These are phyloP conservation scores for Metarhizium sp. DNA, from an alignment of 2,329 filamentous ascomycete species.

Conservation along the genomic window DNA sequence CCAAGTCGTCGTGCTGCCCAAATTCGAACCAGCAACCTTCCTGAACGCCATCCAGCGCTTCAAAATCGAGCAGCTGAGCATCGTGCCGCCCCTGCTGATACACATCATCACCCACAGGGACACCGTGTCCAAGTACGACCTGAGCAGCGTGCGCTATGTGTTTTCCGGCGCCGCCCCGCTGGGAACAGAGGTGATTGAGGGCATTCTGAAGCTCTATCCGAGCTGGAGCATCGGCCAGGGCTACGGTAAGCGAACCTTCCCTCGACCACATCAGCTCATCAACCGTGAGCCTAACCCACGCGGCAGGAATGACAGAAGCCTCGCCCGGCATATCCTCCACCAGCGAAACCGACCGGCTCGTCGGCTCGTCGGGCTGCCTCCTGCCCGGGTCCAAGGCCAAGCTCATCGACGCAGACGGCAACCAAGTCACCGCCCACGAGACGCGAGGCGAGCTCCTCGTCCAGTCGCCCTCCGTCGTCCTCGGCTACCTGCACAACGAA, in stretches of 20 bases:
- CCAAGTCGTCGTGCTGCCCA: constrained; percentile 60
- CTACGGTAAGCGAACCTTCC: constrained; percentile 43
- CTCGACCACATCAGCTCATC: not conserved
- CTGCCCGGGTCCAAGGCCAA: constrained; percentile 54
- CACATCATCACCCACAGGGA: constrained; percentile 56
- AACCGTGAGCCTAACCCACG: too few relatives aligned
- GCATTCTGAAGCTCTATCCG: constrained; percentile 52
- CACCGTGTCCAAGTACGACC: constrained; percentile 53
- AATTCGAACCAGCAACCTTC: constrained; percentile 63
- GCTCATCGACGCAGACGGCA: constrained; percentile 55
- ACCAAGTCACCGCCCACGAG: constrained; percentile 59
- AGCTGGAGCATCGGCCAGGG: constrained; percentile 59
- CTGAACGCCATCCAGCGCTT: constrained; percentile 56
- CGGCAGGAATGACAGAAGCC: constrained; percentile 62
- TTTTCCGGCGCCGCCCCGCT: constrained; percentile 71
- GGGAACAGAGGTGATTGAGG: constrained; percentile 56
- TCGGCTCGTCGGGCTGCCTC: constrained; percentile 60
- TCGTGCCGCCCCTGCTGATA: constrained; percentile 75
- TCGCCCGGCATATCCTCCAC: constrained; percentile 56
- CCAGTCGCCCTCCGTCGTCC: constrained; percentile 63
- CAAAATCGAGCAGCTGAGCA: constrained; percentile 56
- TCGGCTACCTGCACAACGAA: constrained; percentile 83
- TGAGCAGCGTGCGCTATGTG: constrained; percentile 54
- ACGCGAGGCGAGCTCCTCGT: constrained; percentile 74
- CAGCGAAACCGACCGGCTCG: constrained; percentile 48